Evolutionary conservation across 805 yeast species (phyloP), one percentile per base, ranked within the genome.

Genomic region (Cyberlindnera meyerae): DNA sequence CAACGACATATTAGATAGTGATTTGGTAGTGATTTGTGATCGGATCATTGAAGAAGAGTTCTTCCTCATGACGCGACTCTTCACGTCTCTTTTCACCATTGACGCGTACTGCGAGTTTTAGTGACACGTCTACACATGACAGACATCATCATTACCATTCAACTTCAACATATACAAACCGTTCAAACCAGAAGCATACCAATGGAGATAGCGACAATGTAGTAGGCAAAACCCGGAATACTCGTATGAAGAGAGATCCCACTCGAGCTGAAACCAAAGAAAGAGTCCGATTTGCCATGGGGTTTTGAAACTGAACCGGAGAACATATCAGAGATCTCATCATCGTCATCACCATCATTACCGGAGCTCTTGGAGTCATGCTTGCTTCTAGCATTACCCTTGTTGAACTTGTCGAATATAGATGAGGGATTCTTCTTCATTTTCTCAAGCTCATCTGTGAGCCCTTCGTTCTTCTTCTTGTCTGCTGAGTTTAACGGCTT

Each of bases 1-100:
- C 58, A 93, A 72, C 6, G 96, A 82, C 96, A 89, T 89, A 3
- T 25, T 15, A 5, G 18, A n/a, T 24, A 11, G 13, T 9, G 9
- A 11, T 24, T 9, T 24, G 11, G 8, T 21, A 11, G 24, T 21
- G 11, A 21, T 8, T 21, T 21, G 24, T n/a, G n/a, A n/a, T n/a
- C n/a, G n/a, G n/a, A n/a, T n/a, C n/a, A n/a, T n/a, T n/a, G n/a
- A n/a, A n/a, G n/a, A n/a, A n/a, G n/a, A n/a, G n/a, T n/a, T n/a
- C 22, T 20, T 20, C 9, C 22, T 20, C 22, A 20, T 8, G 9
- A 20, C 22, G 22, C 22, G 22, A 21, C 24, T 21, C 24, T 21
- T 21, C 24, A 21, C 24, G 11, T 8, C 11, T 21, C 24, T 21
- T 21, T 21, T 21, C 24, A 21, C 24, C n/a, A n/a, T n/a, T n/a